Evolutionary conservation across 2,329 filamentous ascomycete species (phyloP), one percentile per base, ranked within the genome.

Genomic region (Colletotrichum tropicale): DNA sequence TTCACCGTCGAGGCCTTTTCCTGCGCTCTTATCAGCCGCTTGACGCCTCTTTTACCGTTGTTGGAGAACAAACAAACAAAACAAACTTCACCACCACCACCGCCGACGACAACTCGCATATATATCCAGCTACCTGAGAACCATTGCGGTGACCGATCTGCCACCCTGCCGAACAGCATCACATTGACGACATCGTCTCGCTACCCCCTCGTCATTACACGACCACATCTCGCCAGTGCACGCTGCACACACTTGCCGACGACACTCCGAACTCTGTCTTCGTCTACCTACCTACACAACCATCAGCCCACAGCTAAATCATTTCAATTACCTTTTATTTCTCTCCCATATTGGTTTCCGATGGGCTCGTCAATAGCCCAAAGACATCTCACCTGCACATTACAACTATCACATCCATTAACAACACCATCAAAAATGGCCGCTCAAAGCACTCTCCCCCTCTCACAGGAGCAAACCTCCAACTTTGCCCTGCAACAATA

Each of bases 401-500:
- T 78, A 64, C 68, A 68, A 70, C 24, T 77, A 55, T 70, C 66
- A 70, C 28, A 76, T 52, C 61, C 73, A 61, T 36, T 43, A 66
- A 67, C 52, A 72, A 66, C 71, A 52, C 38, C 68, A 21, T 16
- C 66, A 68, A 78, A 43, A 56, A 77, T 76, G 71, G 70, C 72
- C 5, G 71, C 69, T 12, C 58, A 76, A 16, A 66, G 64, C 9
- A 76, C 60, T 4, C 48, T 61, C 2, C 56, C 71, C 36, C 66
- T 70, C 36, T 70, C 71, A 21, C 64, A 74, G 70, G 78, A 80
- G 69, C 84, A 86, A 76, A 84, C 84, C 79, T 87, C 87, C 77
- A 86, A 86, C 78, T 85, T 90, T 52, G 87, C 88, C 69, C 83
- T 91, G 80, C 88, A 90, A 79, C 87, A 90, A 78, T 91, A 91